Evolutionary conservation across 164 flowering plant genomes (phyloP).

Genomic region (Aristolochia fimbriata): DNA sequence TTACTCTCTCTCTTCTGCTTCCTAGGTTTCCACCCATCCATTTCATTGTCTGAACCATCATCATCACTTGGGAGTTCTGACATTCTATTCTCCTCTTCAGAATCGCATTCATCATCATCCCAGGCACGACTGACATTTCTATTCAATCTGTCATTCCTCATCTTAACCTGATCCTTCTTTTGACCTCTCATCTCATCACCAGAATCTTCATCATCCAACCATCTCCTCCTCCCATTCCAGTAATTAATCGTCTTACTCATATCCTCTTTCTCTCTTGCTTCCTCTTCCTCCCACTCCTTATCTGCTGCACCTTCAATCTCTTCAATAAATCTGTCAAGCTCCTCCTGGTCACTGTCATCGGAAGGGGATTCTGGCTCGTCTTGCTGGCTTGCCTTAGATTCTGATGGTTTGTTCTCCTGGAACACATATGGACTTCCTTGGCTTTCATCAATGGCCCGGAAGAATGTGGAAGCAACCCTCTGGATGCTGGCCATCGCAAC

Average conservation of each 20-base stretch:
- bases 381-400: conserved; percentile 8
- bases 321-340: conserved; percentile 86
- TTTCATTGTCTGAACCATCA: conserved; percentile 17
- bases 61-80: conserved; percentile 24
- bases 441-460: conserved; percentile 84
- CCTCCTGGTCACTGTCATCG: conserved; percentile 82
- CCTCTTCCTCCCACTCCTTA: conserved; percentile 84
- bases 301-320: conserved; percentile 96
- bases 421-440: conserved; percentile 93
- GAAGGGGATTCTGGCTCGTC: conserved; percentile 28
- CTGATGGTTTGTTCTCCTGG: conserved; percentile 36
- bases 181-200: conserved; percentile 26
- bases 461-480: conserved; percentile 91
- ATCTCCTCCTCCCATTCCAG: conserved; percentile 41
- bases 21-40: conserved; percentile 2
- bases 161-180: conserved; percentile 15
- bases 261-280: conserved; percentile 81
- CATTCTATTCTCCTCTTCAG: conserved; percentile 17
- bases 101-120: conserved; percentile 35
- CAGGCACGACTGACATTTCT: conserved; percentile 15
- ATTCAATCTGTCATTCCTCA: conserved; percentile 22
- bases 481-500: conserved; percentile 94
- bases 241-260: conserved; percentile 43
- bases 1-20: conserved; percentile 6
- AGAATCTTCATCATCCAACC: conserved; percentile 7